These are phyloP conservation scores for Aspergillus sojae DNA, from an alignment of 2,329 filamentous ascomycete genomes.

Conservation along the genomic window DNA sequence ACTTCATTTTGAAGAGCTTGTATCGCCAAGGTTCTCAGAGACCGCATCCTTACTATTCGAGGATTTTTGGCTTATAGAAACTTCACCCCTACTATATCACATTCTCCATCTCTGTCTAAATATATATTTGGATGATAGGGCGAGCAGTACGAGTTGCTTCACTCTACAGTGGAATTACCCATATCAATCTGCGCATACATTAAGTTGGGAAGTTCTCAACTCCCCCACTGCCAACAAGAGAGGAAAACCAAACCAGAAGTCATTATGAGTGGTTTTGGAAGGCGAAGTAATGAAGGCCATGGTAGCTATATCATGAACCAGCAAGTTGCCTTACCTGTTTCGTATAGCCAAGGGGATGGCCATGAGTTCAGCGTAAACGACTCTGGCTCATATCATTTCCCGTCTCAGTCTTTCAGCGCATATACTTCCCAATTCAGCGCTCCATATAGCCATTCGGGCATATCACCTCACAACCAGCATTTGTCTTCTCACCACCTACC, in stretches of 20 bases:
- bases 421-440: slow-evolving; percentile 42
- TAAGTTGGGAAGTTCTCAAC: not conserved
- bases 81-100: not conserved
- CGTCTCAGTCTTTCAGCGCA: slow-evolving; percentile 38
- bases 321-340: slow-evolving; percentile 33
- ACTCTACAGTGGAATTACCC: not conserved
- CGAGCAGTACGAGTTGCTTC: not conserved
- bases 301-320: slow-evolving; percentile 39
- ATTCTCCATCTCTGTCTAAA: not conserved
- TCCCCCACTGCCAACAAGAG: not conserved
- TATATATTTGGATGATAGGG: not conserved
- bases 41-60: not conserved
- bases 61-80: not conserved
- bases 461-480: slow-evolving; percentile 35
- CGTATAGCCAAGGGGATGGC: slow-evolving; percentile 33
- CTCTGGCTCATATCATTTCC: slow-evolving; percentile 34
- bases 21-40: not conserved
- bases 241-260: not conserved
- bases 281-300: slow-evolving; percentile 40
- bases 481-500: slow-evolving; percentile 32
- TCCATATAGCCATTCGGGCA: slow-evolving; percentile 36
- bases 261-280: slow-evolving; percentile 44
- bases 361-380: slow-evolving; percentile 36
- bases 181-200: not conserved
- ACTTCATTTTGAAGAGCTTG: not conserved